These are phyloP conservation scores for Fonsecaea multimorphosa DNA, from an alignment of 2,329 filamentous ascomycete genomes.

Conservation along the genomic window DNA sequence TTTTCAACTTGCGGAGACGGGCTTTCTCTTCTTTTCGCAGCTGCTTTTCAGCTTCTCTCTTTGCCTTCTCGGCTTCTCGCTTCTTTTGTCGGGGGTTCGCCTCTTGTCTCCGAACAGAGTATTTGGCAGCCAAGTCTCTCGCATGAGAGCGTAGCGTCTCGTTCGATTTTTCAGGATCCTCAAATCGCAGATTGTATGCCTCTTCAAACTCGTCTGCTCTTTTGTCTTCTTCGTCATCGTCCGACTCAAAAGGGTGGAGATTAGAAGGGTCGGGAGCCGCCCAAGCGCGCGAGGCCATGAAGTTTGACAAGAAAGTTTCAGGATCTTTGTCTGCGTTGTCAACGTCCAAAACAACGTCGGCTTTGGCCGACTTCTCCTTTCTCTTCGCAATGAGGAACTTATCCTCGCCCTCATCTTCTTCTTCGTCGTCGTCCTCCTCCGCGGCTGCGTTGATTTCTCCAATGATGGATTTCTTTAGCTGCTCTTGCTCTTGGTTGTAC, in stretches of 20 bases:
- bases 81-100: constrained; percentile 75
- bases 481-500: constrained; percentile 87
- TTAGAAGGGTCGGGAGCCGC: constrained; percentile 65
- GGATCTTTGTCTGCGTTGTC: constrained; percentile 83
- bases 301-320: constrained; percentile 92
- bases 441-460: constrained; percentile 76
- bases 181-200: constrained; percentile 95
- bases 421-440: constrained; percentile 50
- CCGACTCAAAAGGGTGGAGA: constrained; percentile 87
- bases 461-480: constrained; percentile 77
- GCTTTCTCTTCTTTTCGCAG: constrained; percentile 80
- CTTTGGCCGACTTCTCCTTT: constrained; percentile 48
- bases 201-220: constrained; percentile 86
- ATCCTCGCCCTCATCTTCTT: constrained; percentile 67
- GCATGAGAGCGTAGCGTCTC: constrained; percentile 87
- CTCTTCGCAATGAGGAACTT: constrained; percentile 78
- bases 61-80: constrained; percentile 77
- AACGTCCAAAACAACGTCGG: constrained; percentile 67
- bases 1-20: constrained; percentile 81
- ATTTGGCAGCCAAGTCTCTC: constrained; percentile 79
- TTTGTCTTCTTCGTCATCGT: constrained; percentile 78
- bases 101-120: constrained; percentile 86
- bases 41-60: constrained; percentile 78
- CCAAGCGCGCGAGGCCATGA: constrained; percentile 92
- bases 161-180: constrained; percentile 86